Base-by-base conservation (phyloP, 305 asterid genomes). In the Fraxinus albicans region DNA sequence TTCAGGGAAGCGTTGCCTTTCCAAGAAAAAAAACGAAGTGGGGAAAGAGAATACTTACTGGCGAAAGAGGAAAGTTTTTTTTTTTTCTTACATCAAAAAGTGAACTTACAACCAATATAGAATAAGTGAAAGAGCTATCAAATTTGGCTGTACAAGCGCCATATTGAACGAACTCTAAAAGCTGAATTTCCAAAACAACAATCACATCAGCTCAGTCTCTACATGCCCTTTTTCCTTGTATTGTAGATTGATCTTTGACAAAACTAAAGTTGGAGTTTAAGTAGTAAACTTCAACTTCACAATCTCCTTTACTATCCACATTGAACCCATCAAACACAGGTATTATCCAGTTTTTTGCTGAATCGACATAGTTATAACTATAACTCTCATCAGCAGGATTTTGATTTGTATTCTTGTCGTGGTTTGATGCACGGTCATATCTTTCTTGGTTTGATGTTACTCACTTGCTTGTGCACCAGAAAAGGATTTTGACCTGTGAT, bases 331-430 rank as follows among this genome's bases (percentile, higher is more conserved):
- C 90, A 0, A 87, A 80, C 21, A 75, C 91, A 79, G 99, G 98
- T 81, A 94, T 35, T 74, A 93, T 88, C 99, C 98, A 96, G 83
- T 96, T 93, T 86, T 92, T 94, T 35, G 98, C 92, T 12, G 92
- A 89, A 73, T 88, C 92, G 55, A 81, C 90, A 84, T 87, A 93
- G 87, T 91, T 0, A 25, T 25, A 25, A 25, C 27, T 88, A 86
- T 85, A 90, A 31, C 79, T 85, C 74, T 86, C 93, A 86, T 89
- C 91, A 82, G 82, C 91, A 79, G 80, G 91, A 79, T 81, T 88
- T 82, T 89, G 94, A 83, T 84, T 87, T 79, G 74, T 73, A 65
- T 83, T 83, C 83, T 90, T 86, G n/a, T 77, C 91, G 65, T 84
- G 78, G 38, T 83, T 82, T 63, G 35, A 83, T 75, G 72, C 79